These are phyloP conservation scores for Brettanomyces bruxellensis DNA, from an alignment of 805 yeast species.

Conservation along the genomic window DNA sequence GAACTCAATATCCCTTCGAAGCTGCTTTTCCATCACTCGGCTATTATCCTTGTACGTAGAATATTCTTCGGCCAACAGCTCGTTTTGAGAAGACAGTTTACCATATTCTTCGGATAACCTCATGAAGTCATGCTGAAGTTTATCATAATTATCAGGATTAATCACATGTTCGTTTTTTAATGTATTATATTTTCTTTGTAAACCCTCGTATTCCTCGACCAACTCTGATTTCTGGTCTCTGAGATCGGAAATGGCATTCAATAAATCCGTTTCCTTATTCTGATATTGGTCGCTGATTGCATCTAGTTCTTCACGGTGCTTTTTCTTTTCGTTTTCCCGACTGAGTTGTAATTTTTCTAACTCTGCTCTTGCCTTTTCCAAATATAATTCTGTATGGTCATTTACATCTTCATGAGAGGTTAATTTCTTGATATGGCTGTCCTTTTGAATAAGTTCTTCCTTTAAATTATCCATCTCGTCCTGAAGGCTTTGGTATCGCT, in stretches of 20 bases:
- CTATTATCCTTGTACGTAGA: background rate
- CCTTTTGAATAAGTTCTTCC: background rate
- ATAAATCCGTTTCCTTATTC: slow-evolving; percentile 23
- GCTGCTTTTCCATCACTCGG: background rate
- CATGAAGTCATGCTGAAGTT: background rate
- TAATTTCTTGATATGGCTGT: background rate
- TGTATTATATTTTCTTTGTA: slow-evolving; percentile 4
- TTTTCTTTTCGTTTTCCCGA: too few species aligned
- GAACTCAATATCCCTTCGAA: background rate
- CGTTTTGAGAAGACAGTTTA: background rate
- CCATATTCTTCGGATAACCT: background rate
- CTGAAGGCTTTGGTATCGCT: background rate
- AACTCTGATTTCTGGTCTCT: slow-evolving; percentile 28
- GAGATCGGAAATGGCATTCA: slow-evolving; percentile 27
- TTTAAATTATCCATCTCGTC: background rate
- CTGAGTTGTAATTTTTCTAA: too few species aligned
- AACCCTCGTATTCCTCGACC: slow-evolving; percentile 25
- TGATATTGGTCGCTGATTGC: background rate
- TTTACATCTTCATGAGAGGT: background rate
- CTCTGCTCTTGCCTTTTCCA: background rate
- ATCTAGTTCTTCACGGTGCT: background rate
- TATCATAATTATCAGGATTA: background rate
- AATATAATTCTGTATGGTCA: background rate
- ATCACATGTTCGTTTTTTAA: background rate
- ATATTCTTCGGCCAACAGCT: background rate